Conservation (phyloP, 176 grass and related monocot genomes). For the barley (Hordeum vulgare) region MorexV3_pseudomolecules_assembly NC_058521.1:123569836-123570335, state of each 20-base stretch:
- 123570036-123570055: too few species aligned
- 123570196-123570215: background rate
- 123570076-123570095: background rate
- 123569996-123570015: too few species aligned
- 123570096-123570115: background rate
- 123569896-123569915: background rate
- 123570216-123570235: background rate
- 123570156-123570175: background rate
- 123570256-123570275: too few species aligned
- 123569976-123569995: too few species aligned
- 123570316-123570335: too few species aligned
- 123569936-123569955: background rate
- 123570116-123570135: background rate
- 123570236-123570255: conserved; percentile 28
- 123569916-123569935: background rate
- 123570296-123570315: too few species aligned
- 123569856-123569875: background rate
- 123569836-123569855: background rate
- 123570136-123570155: background rate
- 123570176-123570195: background rate
- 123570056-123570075: background rate
- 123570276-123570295: too few species aligned
- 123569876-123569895: background rate
- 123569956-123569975: too few species aligned
- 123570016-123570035: too few species aligned